Evolutionary conservation across 2,329 filamentous ascomycete species (phyloP), one percentile per base, ranked within the genome.

Genomic region (Botrytis squamosa): DNA sequence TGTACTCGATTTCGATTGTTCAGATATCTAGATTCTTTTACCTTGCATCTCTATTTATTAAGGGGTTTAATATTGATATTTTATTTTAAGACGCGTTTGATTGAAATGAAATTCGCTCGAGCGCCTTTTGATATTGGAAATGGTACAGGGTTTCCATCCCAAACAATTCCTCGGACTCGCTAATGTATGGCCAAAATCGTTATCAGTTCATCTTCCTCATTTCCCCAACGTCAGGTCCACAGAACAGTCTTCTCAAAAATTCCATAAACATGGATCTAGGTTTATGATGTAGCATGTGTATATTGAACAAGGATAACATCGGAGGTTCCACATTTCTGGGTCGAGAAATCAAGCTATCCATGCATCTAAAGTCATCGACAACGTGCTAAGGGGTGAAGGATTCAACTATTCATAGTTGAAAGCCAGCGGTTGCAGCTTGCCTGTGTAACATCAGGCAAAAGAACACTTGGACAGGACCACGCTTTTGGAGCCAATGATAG

Each of bases 161-260:
- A 67, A 67, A 20, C 16, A 64, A 20, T 29, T 36, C 38, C 40
- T 49, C 46, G 52, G 22, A 36, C 46, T 55, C 25, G 65, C 46
- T 49, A 55, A n/a, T 52, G 49, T 68, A 33, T 44, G 33, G n/a
- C n/a, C 38, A 55, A 40, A 46, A n/a, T 72, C 60, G 60, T 72
- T 72, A 72, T 67, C 62, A 67, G 44, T 57, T 46, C 62, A 46
- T 67, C 25, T 66, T 66, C 33, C 46, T 68, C 66, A 52, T 57
- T 59, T 67, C 70, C 70, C 62, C 70, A 72, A 29, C 20, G 29
- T 57, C 38, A 65, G 59, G 36, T 40, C 55, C 36, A 57, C 49
- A 68, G 12, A 16, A 68, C n/a, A 68, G 49, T 57, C 52, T 33
- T 57, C 49, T 68, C 38, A 42, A 42, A 55, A 57, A 42, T 68